These are phyloP conservation scores for Grigorovia transvaalensis DNA, from an alignment of 805 yeast species.

Conservation along the genomic window DNA sequence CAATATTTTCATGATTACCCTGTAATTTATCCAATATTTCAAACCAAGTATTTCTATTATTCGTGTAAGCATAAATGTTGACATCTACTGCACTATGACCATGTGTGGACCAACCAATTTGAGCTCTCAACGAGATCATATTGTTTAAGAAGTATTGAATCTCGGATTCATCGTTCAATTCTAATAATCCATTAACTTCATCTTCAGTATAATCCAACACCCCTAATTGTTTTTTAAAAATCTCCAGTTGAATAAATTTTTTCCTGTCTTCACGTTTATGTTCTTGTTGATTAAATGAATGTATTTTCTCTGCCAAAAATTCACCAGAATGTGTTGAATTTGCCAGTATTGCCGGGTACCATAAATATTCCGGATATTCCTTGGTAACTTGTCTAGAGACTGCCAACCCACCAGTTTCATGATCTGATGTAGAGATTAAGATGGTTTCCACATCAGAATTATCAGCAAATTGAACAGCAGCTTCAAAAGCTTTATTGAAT, in stretches of 20 bases:
- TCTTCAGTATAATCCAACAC: constrained; percentile 43
- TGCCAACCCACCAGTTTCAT: constrained; percentile 93
- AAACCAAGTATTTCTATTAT: constrained; percentile 36
- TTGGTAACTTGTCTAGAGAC: constrained; percentile 66
- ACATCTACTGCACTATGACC: constrained; percentile 97
- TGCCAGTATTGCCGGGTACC: constrained; percentile 72
- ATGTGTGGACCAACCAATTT: constrained; percentile 93
- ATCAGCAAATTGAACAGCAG: constrained; percentile 62
- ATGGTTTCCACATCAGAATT: constrained; percentile 63
- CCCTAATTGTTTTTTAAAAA: constrained; percentile 58
- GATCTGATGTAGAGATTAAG: constrained; percentile 79
- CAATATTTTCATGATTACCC: constrained; percentile 83
- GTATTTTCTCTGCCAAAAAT: constrained; percentile 42
- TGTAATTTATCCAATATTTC: constrained; percentile 39
- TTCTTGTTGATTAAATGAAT: constrained; percentile 20
- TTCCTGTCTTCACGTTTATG: constrained; percentile 20
- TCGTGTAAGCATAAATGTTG: constrained; percentile 74
- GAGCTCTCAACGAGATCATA: constrained; percentile 71
- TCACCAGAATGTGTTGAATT: constrained; percentile 74
- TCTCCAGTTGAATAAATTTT: constrained; percentile 40
- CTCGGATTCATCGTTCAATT: constrained; percentile 22
- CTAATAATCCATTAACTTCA: constrained; percentile 38
- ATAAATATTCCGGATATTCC: constrained; percentile 71
- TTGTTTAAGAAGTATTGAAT: constrained; percentile 45
- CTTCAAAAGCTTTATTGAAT: constrained; percentile 69